A percentile compares a stretch with the other conserved stretches of the same genome.
Conservation (phyloP, 1,284 basidiomycete genomes). For the Melampsora larici-populina region DNA sequence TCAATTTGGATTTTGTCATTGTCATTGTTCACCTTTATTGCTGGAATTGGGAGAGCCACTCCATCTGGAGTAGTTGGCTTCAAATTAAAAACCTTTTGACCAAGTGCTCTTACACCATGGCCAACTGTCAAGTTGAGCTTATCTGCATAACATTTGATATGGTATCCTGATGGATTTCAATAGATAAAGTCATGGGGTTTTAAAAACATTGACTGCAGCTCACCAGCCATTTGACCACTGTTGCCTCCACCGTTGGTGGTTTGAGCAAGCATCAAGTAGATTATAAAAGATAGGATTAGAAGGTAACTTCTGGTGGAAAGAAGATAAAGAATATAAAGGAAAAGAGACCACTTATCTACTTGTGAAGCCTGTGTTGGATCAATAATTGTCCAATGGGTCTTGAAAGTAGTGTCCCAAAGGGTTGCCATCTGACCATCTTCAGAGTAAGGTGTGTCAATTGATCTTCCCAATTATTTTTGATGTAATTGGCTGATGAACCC, state of each 20-base stretch:
- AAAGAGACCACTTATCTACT: constrained; percentile 7
- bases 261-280: too few relatives aligned
- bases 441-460: neutral
- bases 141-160: neutral
- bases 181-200: too few relatives aligned
- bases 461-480: neutral
- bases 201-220: too few relatives aligned
- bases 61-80: neutral
- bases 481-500: constrained; percentile 8
- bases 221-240: too few relatives aligned
- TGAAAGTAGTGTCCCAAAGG: neutral
- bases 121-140: neutral
- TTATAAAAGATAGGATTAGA: too few relatives aligned
- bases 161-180: neutral
- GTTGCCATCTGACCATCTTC: constrained; percentile 5
- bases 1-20: neutral
- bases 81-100: neutral
- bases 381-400: constrained; percentile 1
- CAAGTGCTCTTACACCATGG: neutral
- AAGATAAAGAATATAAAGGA: too few relatives aligned
- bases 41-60: neutral
- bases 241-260: too few relatives aligned
- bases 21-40: neutral
- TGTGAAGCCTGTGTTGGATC: neutral
- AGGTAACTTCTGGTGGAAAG: too few relatives aligned